Conservation (phyloP, 108 stramenopile species). For the Nannochloropsis gaditana region DNA sequence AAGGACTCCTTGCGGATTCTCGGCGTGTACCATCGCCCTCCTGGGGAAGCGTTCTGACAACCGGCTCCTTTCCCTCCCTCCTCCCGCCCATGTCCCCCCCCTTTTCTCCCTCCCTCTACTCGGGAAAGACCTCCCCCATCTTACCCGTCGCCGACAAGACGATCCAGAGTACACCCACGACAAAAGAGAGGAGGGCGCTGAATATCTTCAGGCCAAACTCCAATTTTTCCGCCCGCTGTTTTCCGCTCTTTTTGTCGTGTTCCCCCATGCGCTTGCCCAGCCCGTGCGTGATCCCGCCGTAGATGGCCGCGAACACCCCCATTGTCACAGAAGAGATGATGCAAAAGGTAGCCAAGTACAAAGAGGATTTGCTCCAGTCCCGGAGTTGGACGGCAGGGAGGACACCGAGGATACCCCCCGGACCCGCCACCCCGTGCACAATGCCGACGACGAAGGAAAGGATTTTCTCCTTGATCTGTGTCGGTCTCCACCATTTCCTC, state of each 20-base stretch:
- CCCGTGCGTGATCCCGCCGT: slow-evolving; percentile 36
- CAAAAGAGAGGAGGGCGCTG: slow-evolving; percentile 25
- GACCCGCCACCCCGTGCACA: slow-evolving; percentile 40
- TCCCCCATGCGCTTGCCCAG: slow-evolving; percentile 12
- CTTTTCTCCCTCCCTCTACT: not conserved
- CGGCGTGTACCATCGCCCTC: too few species aligned
- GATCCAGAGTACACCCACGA: slow-evolving; percentile 34
- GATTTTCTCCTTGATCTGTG: not conserved
- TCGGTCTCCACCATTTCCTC: not conserved
- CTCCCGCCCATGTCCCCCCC: not conserved
- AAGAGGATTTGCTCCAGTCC: not conserved
- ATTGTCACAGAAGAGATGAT: slow-evolving; percentile 30
- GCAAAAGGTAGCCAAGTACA: slow-evolving; percentile 36
- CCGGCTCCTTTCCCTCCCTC: not conserved
- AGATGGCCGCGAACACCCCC: slow-evolving; percentile 45
- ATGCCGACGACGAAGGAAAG: slow-evolving; percentile 37
- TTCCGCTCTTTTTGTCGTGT: not conserved
- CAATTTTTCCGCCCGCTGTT: slow-evolving; percentile 7
- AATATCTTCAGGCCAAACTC: slow-evolving; percentile 26
- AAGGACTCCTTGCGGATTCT: too few species aligned
- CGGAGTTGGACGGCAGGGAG: slow-evolving; percentile 43
- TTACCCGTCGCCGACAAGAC: not conserved
- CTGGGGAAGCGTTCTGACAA: not conserved
- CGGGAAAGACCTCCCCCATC: not conserved
- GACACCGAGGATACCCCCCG: slow-evolving; percentile 45